phyloP scores from a whole-genome alignment of 805 yeast genomes.

The Lipomyces sp. region DNA sequence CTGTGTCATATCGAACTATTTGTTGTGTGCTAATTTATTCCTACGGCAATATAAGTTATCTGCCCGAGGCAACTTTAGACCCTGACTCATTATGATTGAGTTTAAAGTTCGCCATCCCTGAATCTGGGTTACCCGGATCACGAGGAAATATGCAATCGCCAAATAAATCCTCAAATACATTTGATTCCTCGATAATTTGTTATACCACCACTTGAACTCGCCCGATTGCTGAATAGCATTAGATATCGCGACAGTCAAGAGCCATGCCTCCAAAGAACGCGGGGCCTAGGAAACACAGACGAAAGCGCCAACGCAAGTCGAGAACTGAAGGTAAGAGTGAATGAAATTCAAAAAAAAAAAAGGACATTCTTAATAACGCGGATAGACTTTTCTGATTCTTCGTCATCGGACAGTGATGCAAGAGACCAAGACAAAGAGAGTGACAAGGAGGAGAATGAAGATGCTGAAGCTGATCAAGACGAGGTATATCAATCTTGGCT shows the following conservation, averaged over 20 bases:
- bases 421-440: conserved; percentile 7
- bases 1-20: background rate
- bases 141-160: too few species aligned
- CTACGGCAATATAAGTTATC: background rate
- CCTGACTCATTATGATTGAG: too few species aligned
- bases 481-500: background rate
- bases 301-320: conserved; percentile 34
- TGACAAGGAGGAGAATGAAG: background rate
- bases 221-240: background rate
- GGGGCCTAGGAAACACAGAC: conserved; percentile 15
- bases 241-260: background rate
- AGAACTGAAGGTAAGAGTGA: conserved; percentile 30
- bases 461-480: conserved; percentile 6
- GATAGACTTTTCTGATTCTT: conserved; percentile 23
- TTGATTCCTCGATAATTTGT: background rate
- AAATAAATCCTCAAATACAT: too few species aligned
- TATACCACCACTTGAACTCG: background rate
- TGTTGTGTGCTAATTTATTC: background rate
- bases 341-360: background rate
- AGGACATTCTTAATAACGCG: background rate
- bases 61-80: too few species aligned
- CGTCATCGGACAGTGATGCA: conserved; percentile 13
- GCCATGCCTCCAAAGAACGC: background rate
- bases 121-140: too few species aligned
- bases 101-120: too few species aligned